Conservation (phyloP, 75 land plant genomes). For the Isoetes taiwanensis region DNA sequence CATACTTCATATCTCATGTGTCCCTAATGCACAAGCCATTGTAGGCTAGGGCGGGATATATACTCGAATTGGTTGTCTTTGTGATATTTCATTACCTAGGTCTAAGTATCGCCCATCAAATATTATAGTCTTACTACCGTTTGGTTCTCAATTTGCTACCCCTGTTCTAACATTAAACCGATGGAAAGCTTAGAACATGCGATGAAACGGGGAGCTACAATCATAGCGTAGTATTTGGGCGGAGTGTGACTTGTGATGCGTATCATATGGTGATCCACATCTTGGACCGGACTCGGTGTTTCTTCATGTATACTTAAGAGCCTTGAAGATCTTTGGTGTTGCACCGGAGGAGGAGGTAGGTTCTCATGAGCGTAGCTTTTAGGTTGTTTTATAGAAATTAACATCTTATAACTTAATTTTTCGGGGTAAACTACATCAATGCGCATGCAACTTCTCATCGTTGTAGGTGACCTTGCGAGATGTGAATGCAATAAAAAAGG, state of each 20-base stretch:
- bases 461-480: constrained; percentile 86
- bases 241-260: neutral
- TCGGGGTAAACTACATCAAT: constrained; percentile 93
- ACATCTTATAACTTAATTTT: no score
- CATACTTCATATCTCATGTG: no score
- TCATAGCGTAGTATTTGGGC: neutral
- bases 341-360: neutral
- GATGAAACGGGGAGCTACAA: neutral
- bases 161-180: no score
- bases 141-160: no score
- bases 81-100: no score
- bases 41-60: no score
- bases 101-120: no score
- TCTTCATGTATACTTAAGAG: neutral
- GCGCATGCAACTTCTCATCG: constrained; percentile 91
- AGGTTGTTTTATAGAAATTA: no score
- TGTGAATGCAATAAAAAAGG: constrained; percentile 74
- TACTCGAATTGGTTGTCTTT: no score
- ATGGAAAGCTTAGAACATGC: constrained; percentile 7
- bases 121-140: no score
- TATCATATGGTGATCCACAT: neutral
- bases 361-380: no score
- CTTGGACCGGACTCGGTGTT: neutral
- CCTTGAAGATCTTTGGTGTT: constrained; percentile 3
- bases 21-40: no score